Evolutionary conservation across 2,329 filamentous ascomycete species (phyloP).

Genomic region (Harringtonia aguacate): DNA sequence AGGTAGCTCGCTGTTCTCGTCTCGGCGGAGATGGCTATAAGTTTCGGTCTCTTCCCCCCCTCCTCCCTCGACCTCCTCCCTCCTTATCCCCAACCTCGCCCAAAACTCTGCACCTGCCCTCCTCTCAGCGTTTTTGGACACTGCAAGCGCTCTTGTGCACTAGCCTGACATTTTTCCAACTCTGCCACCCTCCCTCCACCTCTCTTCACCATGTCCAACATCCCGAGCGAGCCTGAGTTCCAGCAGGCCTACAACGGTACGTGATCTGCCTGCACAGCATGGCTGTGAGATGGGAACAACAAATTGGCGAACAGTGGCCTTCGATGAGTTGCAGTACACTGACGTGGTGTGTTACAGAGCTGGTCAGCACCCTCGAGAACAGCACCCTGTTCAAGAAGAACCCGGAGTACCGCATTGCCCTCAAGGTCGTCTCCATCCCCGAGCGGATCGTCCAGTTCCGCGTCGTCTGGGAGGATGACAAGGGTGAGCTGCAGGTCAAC

Average conservation of each 20-base stretch:
- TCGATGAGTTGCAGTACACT: no score
- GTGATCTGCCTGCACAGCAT: conserved; percentile 15
- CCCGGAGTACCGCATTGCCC: conserved; percentile 87
- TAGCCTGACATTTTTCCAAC: not conserved
- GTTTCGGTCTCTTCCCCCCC: no score
- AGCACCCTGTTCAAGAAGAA: conserved; percentile 87
- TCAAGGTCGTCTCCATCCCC: conserved; percentile 78
- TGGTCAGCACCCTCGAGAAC: conserved; percentile 88
- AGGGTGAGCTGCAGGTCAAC: conserved; percentile 82
- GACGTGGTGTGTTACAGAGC: conserved; percentile 48
- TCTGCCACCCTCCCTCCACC: not conserved
- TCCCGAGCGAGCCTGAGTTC: conserved; percentile 88
- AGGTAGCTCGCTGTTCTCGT: no score
- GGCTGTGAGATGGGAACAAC: not conserved
- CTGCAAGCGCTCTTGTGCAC: not conserved
- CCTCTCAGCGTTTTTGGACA: no score
- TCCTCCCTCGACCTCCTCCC: no score
- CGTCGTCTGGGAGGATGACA: conserved; percentile 93
- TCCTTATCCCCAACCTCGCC: no score
- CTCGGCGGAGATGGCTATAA: no score
- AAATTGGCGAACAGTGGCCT: not conserved
- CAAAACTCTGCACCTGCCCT: not conserved
- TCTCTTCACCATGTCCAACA: conserved; percentile 57
- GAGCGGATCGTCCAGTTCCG: conserved; percentile 97
- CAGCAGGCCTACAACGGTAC: conserved; percentile 95